Conservation (phyloP, 148 eudicot genomes). For the Nyssa sinensis region DNA sequence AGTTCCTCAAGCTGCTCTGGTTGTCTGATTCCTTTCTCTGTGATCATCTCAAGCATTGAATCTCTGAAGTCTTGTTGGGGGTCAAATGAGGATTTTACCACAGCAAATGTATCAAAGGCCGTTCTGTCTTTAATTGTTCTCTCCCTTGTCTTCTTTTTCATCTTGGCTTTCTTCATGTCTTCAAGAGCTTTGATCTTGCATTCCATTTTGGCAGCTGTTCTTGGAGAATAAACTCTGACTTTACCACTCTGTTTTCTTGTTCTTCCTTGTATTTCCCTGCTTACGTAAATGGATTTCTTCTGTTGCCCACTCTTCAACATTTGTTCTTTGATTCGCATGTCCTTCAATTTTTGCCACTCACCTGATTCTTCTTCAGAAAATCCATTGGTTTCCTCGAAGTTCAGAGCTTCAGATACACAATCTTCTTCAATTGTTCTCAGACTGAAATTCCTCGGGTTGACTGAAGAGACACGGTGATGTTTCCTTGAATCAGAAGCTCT, state of each 20-base stretch:
- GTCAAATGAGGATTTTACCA: slow-evolving; percentile 59
- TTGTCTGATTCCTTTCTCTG: slow-evolving; percentile 43
- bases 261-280: slow-evolving; percentile 21
- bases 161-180: slow-evolving; percentile 50
- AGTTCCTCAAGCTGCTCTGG: slow-evolving; percentile 75
- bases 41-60: slow-evolving; percentile 91
- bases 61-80: slow-evolving; percentile 65
- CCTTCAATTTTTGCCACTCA: slow-evolving; percentile 35
- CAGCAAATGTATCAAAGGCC: slow-evolving; percentile 60
- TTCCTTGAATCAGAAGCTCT: slow-evolving; percentile 1
- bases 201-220: slow-evolving; percentile 49
- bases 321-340: slow-evolving; percentile 38
- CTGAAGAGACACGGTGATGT: background rate
- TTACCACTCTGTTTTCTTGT: slow-evolving; percentile 27
- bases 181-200: slow-evolving; percentile 67
- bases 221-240: slow-evolving; percentile 45
- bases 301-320: slow-evolving; percentile 39
- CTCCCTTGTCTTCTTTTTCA: slow-evolving; percentile 28
- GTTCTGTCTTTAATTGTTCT: slow-evolving; percentile 19
- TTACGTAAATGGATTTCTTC: slow-evolving; percentile 42
- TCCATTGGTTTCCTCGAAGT: slow-evolving; percentile 11
- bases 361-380: slow-evolving; percentile 2
- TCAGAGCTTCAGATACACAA: slow-evolving; percentile 8
- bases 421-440: slow-evolving; percentile 15
- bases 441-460: slow-evolving; percentile 10